Base-by-base conservation (phyloP, 2,329 filamentous ascomycete genomes). In the Cercospora sp. region DNA sequence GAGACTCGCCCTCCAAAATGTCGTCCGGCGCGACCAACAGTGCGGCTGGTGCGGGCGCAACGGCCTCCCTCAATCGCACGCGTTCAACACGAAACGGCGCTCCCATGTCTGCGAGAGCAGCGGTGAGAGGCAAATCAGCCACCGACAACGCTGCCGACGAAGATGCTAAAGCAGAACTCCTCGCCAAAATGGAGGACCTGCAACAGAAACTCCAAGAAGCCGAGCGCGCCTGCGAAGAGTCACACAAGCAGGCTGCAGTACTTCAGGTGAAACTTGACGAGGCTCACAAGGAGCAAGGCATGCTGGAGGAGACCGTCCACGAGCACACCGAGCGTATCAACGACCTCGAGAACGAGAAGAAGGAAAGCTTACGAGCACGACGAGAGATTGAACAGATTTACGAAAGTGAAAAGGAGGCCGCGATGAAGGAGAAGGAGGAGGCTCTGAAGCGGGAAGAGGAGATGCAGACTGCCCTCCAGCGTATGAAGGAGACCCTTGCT, bases 301-400 rank as follows among this genome's bases (percentile, higher is more conserved):
- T 91, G 81, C 83, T 97, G 39, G 95, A 99, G 79, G 94, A 98
- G 78, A 89, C 88, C 71, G 85, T 91, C 57, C 94, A 97, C 78
- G 94, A 97, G 80, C 89, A 88, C 75, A 93, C 95, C 69, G 92
- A 94, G 79, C 89, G 90, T 76, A 87, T 94, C 67, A 93, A 97
- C 79, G 83, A 87, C 7, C 84, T 98, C 64, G 89, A 89, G 76
- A 93, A 92, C 75, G 92, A 96, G 76, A 94, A 95, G 81, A 88
- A 92, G 74, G 94, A 98, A 73, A 86, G 90, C 65, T 87, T 90
- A 31, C 88, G 93, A 71, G 91, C 96, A 80, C 91, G 92, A 76
- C 89, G 94, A 71, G 95, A 99, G 79, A 89, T 97, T 82, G 94
- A 97, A 80, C 89, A 90, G 71, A 94, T 96, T 72, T 96, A 97